Percentiles rank a stretch among this genome's conserved stretches.
phyloP scores from a whole-genome alignment of 2,329 filamentous ascomycete genomes.

The Arthrobotrys entomopaga region DNA sequence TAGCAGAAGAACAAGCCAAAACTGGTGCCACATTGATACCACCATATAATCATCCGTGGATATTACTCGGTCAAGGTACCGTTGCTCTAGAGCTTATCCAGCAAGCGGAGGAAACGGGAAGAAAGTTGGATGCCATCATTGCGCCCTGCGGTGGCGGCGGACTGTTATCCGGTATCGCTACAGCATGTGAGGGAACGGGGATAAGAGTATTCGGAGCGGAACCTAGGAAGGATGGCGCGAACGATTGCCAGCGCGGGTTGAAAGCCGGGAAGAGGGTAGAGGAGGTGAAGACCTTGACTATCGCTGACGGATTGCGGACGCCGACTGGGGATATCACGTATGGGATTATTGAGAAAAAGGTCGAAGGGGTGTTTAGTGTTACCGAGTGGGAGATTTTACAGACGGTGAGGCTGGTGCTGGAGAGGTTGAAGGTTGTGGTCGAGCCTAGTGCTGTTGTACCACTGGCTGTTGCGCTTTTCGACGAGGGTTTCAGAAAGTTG shows the following conservation, averaged over 20 bases:
- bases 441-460: slow-evolving; percentile 89
- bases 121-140: slow-evolving; percentile 75
- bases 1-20: slow-evolving; percentile 73
- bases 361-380: slow-evolving; percentile 77
- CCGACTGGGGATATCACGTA: slow-evolving; percentile 67
- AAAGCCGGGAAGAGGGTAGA: slow-evolving; percentile 69
- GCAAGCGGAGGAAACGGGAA: slow-evolving; percentile 69
- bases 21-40: slow-evolving; percentile 84
- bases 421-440: slow-evolving; percentile 88
- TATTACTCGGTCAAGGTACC: slow-evolving; percentile 94
- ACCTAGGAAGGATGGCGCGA: slow-evolving; percentile 81
- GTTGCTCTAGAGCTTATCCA: slow-evolving; percentile 81
- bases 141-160: slow-evolving; percentile 89
- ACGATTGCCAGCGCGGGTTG: slow-evolving; percentile 81
- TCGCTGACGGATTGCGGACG: slow-evolving; percentile 88
- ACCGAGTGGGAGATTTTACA: slow-evolving; percentile 82
- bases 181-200: slow-evolving; percentile 76
- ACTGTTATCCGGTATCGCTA: slow-evolving; percentile 83
- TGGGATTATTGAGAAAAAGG: slow-evolving; percentile 66
- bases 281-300: slow-evolving; percentile 77
- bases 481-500: slow-evolving; percentile 80
- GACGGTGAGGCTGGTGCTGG: slow-evolving; percentile 80
- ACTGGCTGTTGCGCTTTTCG: slow-evolving; percentile 81
- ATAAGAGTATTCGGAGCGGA: slow-evolving; percentile 87
- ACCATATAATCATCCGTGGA: slow-evolving; percentile 91